Evolutionary conservation across 352 stramenopile genomes (phyloP).

Genomic region (Globisporangium spiculum): DNA sequence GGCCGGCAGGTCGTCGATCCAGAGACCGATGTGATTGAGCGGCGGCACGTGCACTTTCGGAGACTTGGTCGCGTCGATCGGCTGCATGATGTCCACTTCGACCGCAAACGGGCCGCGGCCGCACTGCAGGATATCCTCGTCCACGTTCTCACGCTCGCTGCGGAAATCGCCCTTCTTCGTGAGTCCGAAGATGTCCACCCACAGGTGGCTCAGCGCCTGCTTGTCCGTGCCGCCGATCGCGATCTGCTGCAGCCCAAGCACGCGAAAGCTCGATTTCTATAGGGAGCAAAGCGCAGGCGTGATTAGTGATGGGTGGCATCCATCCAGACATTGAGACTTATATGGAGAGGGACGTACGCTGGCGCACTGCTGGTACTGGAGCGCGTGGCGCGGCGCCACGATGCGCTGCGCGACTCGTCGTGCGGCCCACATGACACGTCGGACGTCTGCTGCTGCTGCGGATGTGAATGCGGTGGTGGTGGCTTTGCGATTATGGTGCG

Average conservation of each 20-base stretch:
- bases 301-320: neutral
- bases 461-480: neutral
- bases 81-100: constrained; percentile 99
- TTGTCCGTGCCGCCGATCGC: constrained; percentile 94
- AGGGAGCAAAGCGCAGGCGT: neutral
- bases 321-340: neutral
- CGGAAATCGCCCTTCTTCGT: constrained; percentile 62
- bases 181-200: constrained; percentile 82
- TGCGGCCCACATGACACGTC: neutral
- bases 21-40: constrained; percentile 98
- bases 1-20: constrained; percentile 94
- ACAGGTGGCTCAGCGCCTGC: constrained; percentile 76
- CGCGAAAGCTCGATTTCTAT: constrained; percentile 83
- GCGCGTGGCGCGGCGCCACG: constrained; percentile 3
- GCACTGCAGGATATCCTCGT: constrained; percentile 96
- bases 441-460: neutral
- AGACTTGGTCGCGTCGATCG: constrained; percentile 90
- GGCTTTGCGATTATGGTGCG: neutral
- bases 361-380: constrained; percentile 21
- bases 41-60: constrained; percentile 94
- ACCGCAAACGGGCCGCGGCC: constrained; percentile 91
- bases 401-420: constrained; percentile 11
- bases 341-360: constrained; percentile 9
- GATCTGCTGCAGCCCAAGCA: constrained; percentile 98
- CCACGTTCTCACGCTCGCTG: constrained; percentile 95